Base-by-base conservation (phyloP, 1,284 basidiomycete species). In the Moniliella sp. region DNA sequence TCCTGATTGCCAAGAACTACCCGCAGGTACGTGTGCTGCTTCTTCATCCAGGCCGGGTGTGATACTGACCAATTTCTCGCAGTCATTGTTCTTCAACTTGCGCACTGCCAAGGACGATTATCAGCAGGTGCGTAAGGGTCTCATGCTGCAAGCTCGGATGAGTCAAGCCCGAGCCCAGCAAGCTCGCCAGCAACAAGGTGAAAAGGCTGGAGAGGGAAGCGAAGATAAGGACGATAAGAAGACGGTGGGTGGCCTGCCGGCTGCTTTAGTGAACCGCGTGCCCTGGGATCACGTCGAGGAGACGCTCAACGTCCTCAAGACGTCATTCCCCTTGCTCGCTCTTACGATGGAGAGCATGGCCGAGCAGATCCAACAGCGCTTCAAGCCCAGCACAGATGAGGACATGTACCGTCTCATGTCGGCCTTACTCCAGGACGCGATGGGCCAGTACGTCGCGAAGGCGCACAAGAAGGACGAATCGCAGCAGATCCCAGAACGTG, bases 321-420 rank as follows among this genome's bases (percentile, higher is more conserved):
- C 88, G 0, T 78, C 82, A 1, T 93, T 91, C 67, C 91, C 91
- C 0, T 69, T 99, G 11, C 70, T 99, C 14, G 81, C 88, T 15
- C 67, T 94, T 18, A 91, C 82, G 34, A 72, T 99, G 69, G 91
- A 99, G 64, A 91, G 84, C 29, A 80, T 97, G 69, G 80, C 91
- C 13, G 91, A 99, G 51, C 88, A 97, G 62, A 78, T 97, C 45
- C 70, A 75, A 26, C 72, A 76, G 42, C 74, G 86, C 28, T 93
- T 94, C 67, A 94, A 94, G 62, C 73, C 80, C 1, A 70, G 73
- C 4, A 71, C 75, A 1, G 91, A 99, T 45, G 91, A 99, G 61
- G 88, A 97, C 48, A 76, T 84, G 12, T 94, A 94, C 64, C 74
- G 91, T 11, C 73, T 86, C 46, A 75, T 86, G 27, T 78, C 75